Conservation (phyloP, 31 red algal genomes). For the Endocladia muricata region DNA sequence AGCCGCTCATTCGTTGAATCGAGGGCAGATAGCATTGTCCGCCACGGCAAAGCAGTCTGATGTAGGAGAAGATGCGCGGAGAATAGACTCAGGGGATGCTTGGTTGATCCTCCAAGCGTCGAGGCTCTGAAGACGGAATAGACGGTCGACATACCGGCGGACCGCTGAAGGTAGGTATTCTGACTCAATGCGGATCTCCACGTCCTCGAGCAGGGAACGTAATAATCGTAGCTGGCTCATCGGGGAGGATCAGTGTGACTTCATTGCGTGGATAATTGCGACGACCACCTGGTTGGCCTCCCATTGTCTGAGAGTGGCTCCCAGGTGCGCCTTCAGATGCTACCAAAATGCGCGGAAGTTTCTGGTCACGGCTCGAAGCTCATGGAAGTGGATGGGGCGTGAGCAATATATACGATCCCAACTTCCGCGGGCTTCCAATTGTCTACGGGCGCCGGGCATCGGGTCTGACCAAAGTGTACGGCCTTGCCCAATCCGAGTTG, state of each 20-base stretch:
- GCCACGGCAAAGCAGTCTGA: background rate
- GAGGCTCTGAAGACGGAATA: constrained; percentile 2
- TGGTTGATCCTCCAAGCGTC: constrained; percentile 8
- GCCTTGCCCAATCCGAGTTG: constrained; percentile 10
- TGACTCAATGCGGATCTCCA: constrained; percentile 27
- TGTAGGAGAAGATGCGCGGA: background rate
- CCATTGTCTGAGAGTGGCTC: constrained; percentile 15
- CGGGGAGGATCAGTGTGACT: background rate
- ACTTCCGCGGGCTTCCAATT: constrained; percentile 15
- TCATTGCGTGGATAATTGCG: constrained; percentile 21
- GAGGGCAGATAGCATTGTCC: background rate
- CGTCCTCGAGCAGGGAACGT: background rate
- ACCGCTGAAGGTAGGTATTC: constrained; percentile 3
- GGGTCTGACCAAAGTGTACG: constrained; percentile 13
- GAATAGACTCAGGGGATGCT: background rate
- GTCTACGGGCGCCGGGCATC: background rate
- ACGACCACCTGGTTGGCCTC: constrained; percentile 31
- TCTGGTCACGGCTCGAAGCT: constrained; percentile 18
- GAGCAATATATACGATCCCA: constrained; percentile 8
- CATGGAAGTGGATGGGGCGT: constrained; percentile 13
- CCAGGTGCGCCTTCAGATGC: background rate
- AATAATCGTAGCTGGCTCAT: background rate
- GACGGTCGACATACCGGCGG: background rate
- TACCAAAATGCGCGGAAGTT: constrained; percentile 22
- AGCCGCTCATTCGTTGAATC: background rate